phyloP scores from a whole-genome alignment of 2,329 filamentous ascomycete genomes.

The Epichloe gansuensis region DNA sequence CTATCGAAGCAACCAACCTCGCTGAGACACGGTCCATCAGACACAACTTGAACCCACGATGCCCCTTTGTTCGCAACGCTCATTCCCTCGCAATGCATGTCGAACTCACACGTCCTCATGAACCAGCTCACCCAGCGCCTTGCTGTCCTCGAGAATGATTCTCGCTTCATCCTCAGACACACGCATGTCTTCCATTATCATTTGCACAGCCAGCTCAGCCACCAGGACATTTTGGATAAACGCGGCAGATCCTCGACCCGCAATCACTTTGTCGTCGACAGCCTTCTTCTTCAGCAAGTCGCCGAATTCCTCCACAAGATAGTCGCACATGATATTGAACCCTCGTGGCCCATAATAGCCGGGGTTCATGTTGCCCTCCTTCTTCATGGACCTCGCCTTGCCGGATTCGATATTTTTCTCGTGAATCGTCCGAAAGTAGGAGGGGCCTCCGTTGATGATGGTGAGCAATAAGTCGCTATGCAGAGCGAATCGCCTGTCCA shows the following conservation, averaged over 20 bases:
- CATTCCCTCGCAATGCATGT: neutral
- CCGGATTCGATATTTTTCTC: constrained; percentile 42
- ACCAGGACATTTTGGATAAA: constrained; percentile 68
- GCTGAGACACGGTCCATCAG: neutral
- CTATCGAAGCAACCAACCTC: neutral
- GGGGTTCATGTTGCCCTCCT: constrained; percentile 48
- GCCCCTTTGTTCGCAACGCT: neutral
- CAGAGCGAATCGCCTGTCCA: constrained; percentile 44
- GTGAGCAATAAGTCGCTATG: constrained; percentile 43
- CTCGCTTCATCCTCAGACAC: constrained; percentile 30
- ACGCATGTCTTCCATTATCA: constrained; percentile 45
- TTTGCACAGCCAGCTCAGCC: constrained; percentile 48
- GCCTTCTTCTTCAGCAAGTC: constrained; percentile 47
- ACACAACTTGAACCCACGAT: neutral
- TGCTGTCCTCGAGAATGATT: constrained; percentile 52
- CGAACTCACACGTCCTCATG: constrained; percentile 40
- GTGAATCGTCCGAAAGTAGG: constrained; percentile 48
- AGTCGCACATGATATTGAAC: constrained; percentile 57
- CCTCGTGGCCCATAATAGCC: constrained; percentile 79
- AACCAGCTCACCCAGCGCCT: constrained; percentile 51
- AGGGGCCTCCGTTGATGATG: constrained; percentile 47
- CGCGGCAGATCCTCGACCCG: constrained; percentile 50
- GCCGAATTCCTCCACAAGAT: constrained; percentile 48
- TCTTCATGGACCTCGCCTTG: constrained; percentile 45
- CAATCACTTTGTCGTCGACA: constrained; percentile 50